phyloP scores from a whole-genome alignment of 306 rosid genomes.

The Malus domestica region ASM211411v1 NC_041803.1:53281001-53281500 shows the following conservation, averaged over 20 bases:
- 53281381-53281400: conserved; percentile 8
- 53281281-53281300: background rate
- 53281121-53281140: conserved; percentile 32
- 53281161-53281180: conserved; percentile 41
- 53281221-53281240: conserved; percentile 3
- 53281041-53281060: conserved; percentile 9
- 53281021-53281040: background rate
- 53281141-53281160: conserved; percentile 30
- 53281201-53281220: conserved; percentile 12
- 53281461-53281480: conserved; percentile 24
- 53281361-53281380: background rate
- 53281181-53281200: conserved; percentile 10
- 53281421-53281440: background rate
- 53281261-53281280: conserved; percentile 11
- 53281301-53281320: background rate
- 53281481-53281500: conserved; percentile 76
- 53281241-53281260: background rate
- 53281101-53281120: background rate
- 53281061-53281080: background rate
- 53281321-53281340: background rate
- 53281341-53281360: background rate
- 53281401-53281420: conserved; percentile 1
- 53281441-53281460: background rate
- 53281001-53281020: background rate
- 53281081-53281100: background rate